Evolutionary conservation across 306 rosid species (phyloP), one percentile per base, ranked within the genome.

Genomic region (Prunus kanzakura): DNA sequence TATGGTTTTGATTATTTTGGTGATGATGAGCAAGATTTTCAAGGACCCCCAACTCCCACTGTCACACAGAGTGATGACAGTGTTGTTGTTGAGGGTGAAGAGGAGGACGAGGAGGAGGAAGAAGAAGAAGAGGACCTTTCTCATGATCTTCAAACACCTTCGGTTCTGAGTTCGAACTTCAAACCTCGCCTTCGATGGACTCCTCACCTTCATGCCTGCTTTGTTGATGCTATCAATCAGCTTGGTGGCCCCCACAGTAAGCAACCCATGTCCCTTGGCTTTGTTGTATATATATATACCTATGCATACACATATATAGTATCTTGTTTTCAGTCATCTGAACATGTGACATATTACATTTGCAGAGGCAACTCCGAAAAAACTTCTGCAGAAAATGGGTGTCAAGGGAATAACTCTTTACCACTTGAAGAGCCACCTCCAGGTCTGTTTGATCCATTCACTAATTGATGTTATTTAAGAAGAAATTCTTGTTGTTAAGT

Each of bases 341-440:
- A 54, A 12, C 29, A 1, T 66, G 30, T 66, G 29, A 16, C 20
- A 30, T 46, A n/a, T 61, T 27, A 3, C 55, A 27, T 15, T 67
- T 43, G 76, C 63, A 77, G 81, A 15, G 64, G 70, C 76, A 32
- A 77, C 64, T 43, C 81, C 81, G 11, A 77, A 77, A 69, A 19
- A 74, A 11, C 49, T 77, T 14, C 27, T 46, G 71, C 25, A 25
- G 35, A 35, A 30, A 60, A 77, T 77, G 81, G 70, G 35, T 69
- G 54, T 77, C 61, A 38, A 77, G 76, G 76, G 81, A 35, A 18
- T 69, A 60, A 60, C 76, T 38, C 69, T 69, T 27, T 47, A 8
- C 62, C 81, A 77, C 18, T 18, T 77, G 54, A 69, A 77, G 70
- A 77, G 81, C 63, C 81, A 77, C 76, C 81, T 77, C 61, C 81